Conservation (phyloP, 257 asterid species). For the Cynanchum wilfordii region DNA sequence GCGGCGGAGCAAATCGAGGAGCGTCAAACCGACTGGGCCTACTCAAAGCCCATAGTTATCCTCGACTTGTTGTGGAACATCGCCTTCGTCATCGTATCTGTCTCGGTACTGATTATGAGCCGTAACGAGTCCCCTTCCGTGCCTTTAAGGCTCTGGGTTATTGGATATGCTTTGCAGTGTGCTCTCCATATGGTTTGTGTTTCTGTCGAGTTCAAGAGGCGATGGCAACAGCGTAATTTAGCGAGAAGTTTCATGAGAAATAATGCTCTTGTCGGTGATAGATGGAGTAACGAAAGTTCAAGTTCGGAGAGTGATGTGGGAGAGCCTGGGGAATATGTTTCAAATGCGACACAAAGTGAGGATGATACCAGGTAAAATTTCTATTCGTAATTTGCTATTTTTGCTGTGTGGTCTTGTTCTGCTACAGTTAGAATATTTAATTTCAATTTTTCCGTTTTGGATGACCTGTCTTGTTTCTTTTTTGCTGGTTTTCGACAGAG, state of each 20-base stretch:
- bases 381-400: not conserved
- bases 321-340: conserved; percentile 38
- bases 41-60: conserved; percentile 79
- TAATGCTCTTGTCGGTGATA: not conserved
- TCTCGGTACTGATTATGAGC: conserved; percentile 37
- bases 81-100: conserved; percentile 48
- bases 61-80: conserved; percentile 79
- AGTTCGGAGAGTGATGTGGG: conserved; percentile 74
- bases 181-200: conserved; percentile 44
- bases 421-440: not conserved
- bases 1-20: conserved; percentile 67
- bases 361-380: conserved; percentile 62
- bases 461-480: not conserved
- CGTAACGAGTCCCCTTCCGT: conserved; percentile 30
- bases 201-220: conserved; percentile 51
- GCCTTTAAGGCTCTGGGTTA: conserved; percentile 44
- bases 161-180: conserved; percentile 44
- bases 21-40: conserved; percentile 88
- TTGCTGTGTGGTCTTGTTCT: not conserved
- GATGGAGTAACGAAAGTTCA: conserved; percentile 32
- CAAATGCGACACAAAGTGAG: conserved; percentile 42
- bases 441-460: not conserved
- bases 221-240: conserved; percentile 34
- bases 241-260: conserved; percentile 24
- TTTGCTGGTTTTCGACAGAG: not conserved